Evolutionary conservation across 2,329 filamentous ascomycete species (phyloP), one percentile per base, ranked within the genome.

Genomic region (Juglanconis oblonga): DNA sequence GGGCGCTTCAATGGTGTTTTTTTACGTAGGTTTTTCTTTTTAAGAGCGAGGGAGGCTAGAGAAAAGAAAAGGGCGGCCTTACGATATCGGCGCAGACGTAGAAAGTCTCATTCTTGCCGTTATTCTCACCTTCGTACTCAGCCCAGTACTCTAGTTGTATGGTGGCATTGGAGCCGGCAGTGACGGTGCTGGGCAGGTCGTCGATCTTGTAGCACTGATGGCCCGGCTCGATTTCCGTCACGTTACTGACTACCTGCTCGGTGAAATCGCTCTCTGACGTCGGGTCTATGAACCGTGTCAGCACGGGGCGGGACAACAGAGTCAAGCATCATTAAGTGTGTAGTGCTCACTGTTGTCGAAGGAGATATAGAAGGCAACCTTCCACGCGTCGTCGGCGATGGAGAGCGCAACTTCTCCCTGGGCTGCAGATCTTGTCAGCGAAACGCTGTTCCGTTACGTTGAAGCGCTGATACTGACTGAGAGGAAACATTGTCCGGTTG

Each of bases 371-470:
- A 83, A 75, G 35, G 77, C 77, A 35, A 83, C 73, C 44, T 77
- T 75, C 70, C 76, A 82, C 8, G 80, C 80, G 55, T 83, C 79
- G 38, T 82, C 79, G 35, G 81, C 79, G 32, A 81, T 76, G 13
- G 78, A 79, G 11, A 84, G 69, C 9, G 81, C 77, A 7, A 83
- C 76, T 49, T 78, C 73, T 14, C 81, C 80, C 63, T 81, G 79
- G 40, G 76, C 79, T 81, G 51, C 38, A 38, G 55, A 42, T 3
- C 9, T 10, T 42, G 32, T 59, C 29, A 52, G 53, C 32, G 10
- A 11, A 8, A 11, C 55, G 31, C 9, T 29, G 8, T 10, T 7
- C 24, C 1, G 24, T 24, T 9, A 13, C 3, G n/a, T 29, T 8
- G n/a, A 24, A n/a, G 10, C 24, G 47, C 11, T 2, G 13, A 36